Conservation (phyloP, 768 basidiomycete genomes). For the Mycena sanguinolenta region DNA sequence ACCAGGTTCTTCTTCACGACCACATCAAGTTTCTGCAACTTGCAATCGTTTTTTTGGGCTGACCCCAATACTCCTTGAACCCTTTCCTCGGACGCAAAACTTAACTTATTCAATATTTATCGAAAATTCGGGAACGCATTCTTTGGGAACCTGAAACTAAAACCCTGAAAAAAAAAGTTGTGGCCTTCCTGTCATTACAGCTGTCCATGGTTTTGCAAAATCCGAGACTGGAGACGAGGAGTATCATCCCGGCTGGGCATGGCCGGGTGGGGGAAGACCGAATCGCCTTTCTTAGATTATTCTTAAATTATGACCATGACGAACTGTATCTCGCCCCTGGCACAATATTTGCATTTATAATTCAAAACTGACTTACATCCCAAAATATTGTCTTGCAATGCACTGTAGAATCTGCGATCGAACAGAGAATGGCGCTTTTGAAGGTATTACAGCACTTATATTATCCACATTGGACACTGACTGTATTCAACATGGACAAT, state of each 20-base stretch:
- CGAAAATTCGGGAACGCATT: background rate
- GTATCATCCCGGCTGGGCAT: conserved; percentile 10
- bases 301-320: no score
- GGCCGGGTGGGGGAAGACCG: conserved; percentile 12
- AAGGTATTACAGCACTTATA: no score
- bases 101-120: conserved; percentile 16
- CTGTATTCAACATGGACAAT: no score
- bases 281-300: no score
- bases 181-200: background rate
- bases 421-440: no score
- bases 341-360: no score
- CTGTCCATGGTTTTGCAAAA: background rate
- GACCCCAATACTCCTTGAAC: conserved; percentile 20
- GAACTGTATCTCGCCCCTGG: no score
- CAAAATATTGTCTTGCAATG: no score
- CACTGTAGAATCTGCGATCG: no score
- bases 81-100: background rate
- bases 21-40: conserved; percentile 11
- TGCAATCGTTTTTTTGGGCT: conserved; percentile 26
- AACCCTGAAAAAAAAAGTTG: background rate
- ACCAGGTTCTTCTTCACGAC: background rate
- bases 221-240: background rate
- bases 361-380: no score
- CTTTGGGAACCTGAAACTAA: background rate
- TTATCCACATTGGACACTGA: no score